Base-by-base conservation (phyloP, 371 early-diverging fungal genomes). In the Coemansia sp. region DNA sequence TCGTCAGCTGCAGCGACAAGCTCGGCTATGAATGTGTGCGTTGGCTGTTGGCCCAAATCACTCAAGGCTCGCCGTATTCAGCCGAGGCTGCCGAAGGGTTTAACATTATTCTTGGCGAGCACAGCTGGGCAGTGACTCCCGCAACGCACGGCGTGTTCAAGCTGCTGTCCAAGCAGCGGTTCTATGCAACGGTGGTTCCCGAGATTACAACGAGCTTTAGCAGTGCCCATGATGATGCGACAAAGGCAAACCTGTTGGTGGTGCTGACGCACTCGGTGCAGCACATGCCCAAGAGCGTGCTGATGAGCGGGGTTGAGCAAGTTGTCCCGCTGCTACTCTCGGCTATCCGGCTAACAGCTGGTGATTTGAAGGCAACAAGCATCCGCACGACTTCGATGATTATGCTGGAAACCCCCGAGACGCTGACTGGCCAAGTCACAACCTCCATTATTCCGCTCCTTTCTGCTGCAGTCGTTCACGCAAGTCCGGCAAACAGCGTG, bases 91-190 rank as follows among this genome's bases (percentile, higher is more conserved):
- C 92, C 0, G 77, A 85, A 47, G 90, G 87, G 1, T 85, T 93
- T 59, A 80, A 79, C 45, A 76, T 87, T 43, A 73, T 95, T 26
- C 81, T 91, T 36, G 85, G 86, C 30, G 89, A 88, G 39, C 86
- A 87, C 67, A 67, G 77, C 36, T 80, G 87, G 61, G 83, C 85
- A 0, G 79, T 96, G 49, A 90, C 89, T 55, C 87, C 86, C 57
- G 67, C 82, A 16, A 81, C 86, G 0, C 90, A 89, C 81, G 92
- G 89, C 1, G 55, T 55, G 45, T 26, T 65, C 26, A 80, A 89
- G 87, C 79, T 90, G 30, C 75, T 96, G 30, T 87, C 88, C 75
- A 89, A 89, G 71, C 95, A 95, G 71, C 81, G 90, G 13, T 87
- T 94, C 67, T 95, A 93, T 75, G 84, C 85, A 47, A 78, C 81